Percentiles rank a stretch among this genome's conserved stretches.
Evolutionary conservation across 768 basidiomycete species (phyloP).

Genomic region (Mycena olivaceomarginata): DNA sequence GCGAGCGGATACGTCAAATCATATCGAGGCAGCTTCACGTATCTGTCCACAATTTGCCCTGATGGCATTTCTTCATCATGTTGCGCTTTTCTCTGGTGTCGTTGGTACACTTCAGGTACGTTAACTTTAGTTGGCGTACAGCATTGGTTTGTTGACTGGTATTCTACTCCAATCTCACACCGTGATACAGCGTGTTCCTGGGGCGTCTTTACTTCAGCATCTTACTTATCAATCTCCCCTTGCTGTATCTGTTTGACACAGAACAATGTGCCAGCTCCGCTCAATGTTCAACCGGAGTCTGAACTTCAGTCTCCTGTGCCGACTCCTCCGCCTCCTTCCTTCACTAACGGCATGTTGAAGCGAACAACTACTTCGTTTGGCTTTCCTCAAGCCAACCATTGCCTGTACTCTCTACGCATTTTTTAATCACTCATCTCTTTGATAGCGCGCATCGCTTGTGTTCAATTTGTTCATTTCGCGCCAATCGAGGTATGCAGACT

Average conservation of each 20-base stretch:
- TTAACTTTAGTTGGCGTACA: background rate
- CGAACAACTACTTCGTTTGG: no score
- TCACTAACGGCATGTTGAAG: no score
- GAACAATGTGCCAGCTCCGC: no score
- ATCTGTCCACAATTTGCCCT: background rate
- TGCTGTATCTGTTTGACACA: no score
- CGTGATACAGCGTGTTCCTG: background rate
- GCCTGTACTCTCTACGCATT: background rate
- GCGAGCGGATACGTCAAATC: background rate
- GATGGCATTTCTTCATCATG: background rate
- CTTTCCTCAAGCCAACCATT: no score
- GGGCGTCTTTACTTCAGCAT: no score
- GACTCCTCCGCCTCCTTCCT: no score
- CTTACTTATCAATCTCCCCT: no score
- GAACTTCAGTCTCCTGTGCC: no score
- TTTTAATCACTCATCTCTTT: background rate
- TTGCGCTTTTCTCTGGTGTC: constrained; percentile 3
- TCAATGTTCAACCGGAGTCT: no score
- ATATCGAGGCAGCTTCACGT: constrained; percentile 1
- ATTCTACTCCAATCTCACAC: background rate
- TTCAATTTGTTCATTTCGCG: background rate
- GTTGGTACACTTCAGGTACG: background rate
- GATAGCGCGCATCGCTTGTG: background rate
- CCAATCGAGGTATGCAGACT: background rate
- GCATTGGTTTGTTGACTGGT: background rate